Evolutionary conservation across 495 filamentous ascomycete species (phyloP), one percentile per base, ranked within the genome.

Genomic region (Rostrohypoxylon terebratum): DNA sequence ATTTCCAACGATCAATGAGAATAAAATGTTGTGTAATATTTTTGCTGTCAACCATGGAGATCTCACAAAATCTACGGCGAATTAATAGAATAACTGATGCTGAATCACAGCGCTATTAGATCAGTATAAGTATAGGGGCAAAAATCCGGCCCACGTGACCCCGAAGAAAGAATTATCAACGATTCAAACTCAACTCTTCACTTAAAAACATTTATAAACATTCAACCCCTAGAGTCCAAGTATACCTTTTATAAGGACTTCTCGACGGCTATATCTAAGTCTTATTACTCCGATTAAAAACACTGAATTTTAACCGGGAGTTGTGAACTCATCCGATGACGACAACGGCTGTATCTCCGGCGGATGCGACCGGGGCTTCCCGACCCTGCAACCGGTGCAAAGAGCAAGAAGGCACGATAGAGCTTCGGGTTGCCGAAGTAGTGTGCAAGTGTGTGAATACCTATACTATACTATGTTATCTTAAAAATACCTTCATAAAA

Each of bases 341-440:
- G 57, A 69, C 71, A 69, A 31, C 71, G 61, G 57, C 61, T 53
- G 28, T 47, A 55, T 36, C 57, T 23, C 57, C 69, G 63, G 54
- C 73, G 11, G 68, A 66, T 5, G 45, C 68, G 23, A 50, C 38
- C 47, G 62, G 65, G 66, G 8, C 34, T 31, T 33, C 59, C 13
- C 69, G 63, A 63, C 66, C 59, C 21, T 84, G 82, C 73, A 78
- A 77, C 60, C 78, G 81, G 71, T 84, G 82, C 70, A 76, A 75
- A 58, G 73, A 77, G 23, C 72, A 73, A 3, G 68, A 71, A 33
- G 78, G 77, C 6, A 78, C 78, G 9, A 75, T 80, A 57, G 70
- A 78, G 38, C 77, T 84, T n/a, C 74, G 82, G 11, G 75, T 62
- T 6, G 71, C 77, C 31, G 81, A 84, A 38, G 18, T 33, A 14